These are phyloP conservation scores for Fraxinus sp. DNA, from an alignment of 305 asterid species.

Conservation along the genomic window DNA sequence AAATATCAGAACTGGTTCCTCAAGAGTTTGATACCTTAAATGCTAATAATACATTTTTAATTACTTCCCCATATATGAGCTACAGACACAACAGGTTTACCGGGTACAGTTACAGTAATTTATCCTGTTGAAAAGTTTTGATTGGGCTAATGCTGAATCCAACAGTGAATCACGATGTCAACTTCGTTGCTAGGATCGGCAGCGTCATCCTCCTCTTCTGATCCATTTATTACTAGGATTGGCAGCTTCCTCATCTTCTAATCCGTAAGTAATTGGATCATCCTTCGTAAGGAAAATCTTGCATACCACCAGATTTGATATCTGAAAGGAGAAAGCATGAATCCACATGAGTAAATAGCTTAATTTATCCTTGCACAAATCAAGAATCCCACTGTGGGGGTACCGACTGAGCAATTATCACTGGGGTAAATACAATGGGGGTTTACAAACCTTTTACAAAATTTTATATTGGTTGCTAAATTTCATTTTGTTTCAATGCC, in stretches of 20 bases:
- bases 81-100: background rate
- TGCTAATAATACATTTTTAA: background rate
- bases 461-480: background rate
- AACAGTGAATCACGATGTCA: background rate
- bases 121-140: background rate
- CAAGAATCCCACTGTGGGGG: background rate
- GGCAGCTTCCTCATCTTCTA: background rate
- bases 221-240: background rate
- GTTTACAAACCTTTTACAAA: background rate
- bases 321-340: background rate
- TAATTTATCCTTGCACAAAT: background rate
- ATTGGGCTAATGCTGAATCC: background rate
- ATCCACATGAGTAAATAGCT: background rate
- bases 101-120: background rate
- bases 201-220: background rate
- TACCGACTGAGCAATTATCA: background rate
- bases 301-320: background rate
- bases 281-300: background rate
- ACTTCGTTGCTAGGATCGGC: background rate
- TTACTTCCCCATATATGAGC: background rate
- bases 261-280: background rate
- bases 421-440: background rate
- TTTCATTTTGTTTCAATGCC: background rate
- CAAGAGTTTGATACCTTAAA: background rate
- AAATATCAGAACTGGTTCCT: background rate